Conservation (phyloP, 345 rosid species). For the Bruguiera gymnorhiza region DNA sequence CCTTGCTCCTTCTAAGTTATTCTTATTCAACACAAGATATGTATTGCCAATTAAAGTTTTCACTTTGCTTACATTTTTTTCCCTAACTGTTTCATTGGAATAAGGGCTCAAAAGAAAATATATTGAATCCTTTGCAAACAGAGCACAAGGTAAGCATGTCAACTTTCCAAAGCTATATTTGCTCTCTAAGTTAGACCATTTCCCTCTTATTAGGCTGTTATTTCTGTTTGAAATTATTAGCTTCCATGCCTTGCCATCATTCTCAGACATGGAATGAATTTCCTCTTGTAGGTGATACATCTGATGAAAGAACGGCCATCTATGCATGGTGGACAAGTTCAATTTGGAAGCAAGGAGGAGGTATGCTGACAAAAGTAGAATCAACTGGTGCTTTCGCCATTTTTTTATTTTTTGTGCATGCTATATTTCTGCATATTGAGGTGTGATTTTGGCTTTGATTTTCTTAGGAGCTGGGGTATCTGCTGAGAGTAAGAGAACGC, state of each 20-base stretch:
- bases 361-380: constrained; percentile 25
- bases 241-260: background rate
- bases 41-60: background rate
- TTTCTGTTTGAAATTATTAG: background rate
- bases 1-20: constrained; percentile 11
- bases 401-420: background rate
- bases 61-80: constrained; percentile 6
- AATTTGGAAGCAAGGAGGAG: constrained; percentile 35
- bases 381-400: background rate
- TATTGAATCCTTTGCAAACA: constrained; percentile 51
- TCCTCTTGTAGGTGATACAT: constrained; percentile 30
- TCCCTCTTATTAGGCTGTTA: background rate
- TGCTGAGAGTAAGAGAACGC: constrained; percentile 34
- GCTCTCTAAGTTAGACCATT: background rate
- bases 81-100: constrained; percentile 34
- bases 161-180: background rate
- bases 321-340: constrained; percentile 34
- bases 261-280: background rate
- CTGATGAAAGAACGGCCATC: constrained; percentile 33
- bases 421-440: background rate
- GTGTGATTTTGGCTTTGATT: constrained; percentile 9
- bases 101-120: constrained; percentile 93
- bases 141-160: constrained; percentile 52
- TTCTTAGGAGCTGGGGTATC: constrained; percentile 56
- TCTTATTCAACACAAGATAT: background rate